Conservation (phyloP, 257 asterid species). For the Capsicum chinense region DNA sequence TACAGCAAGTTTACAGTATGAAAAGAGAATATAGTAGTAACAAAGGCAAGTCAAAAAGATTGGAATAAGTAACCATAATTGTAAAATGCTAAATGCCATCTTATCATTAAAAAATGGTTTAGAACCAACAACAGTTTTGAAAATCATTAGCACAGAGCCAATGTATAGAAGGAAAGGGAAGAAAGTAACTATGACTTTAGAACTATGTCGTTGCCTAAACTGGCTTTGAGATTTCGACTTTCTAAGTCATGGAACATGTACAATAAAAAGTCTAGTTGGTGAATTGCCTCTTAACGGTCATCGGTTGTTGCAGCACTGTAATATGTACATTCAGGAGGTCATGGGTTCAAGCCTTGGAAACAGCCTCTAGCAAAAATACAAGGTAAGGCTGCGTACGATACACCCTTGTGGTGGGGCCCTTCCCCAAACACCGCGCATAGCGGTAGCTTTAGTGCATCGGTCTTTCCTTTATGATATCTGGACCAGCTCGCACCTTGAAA, state of each 20-base stretch:
- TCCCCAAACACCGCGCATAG: no score
- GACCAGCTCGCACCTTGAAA: neutral
- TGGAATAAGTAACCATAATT: neutral
- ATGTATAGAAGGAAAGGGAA: no score
- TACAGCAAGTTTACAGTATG: no score
- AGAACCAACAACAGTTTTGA: conserved; percentile 15
- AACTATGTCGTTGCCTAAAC: no score
- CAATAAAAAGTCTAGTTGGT: conserved; percentile 35
- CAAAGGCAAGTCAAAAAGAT: neutral
- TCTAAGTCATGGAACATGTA: conserved; percentile 35
- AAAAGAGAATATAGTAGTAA: neutral
- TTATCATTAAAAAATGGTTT: neutral
- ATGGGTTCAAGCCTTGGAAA: no score
- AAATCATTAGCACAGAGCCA: neutral
- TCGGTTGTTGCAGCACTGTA: conserved; percentile 39
- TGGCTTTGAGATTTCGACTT: conserved; percentile 13
- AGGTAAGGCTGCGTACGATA: no score
- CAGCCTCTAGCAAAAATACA: no score
- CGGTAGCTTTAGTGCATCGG: no score
- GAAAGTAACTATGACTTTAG: no score
- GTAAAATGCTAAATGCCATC: neutral
- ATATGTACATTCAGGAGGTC: conserved; percentile 28
- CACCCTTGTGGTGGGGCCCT: no score
- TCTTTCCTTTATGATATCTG: no score
- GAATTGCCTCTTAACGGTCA: conserved; percentile 28